Base-by-base conservation (phyloP, 768 basidiomycete species). In the Leucocoprinus birnbaumii region DNA sequence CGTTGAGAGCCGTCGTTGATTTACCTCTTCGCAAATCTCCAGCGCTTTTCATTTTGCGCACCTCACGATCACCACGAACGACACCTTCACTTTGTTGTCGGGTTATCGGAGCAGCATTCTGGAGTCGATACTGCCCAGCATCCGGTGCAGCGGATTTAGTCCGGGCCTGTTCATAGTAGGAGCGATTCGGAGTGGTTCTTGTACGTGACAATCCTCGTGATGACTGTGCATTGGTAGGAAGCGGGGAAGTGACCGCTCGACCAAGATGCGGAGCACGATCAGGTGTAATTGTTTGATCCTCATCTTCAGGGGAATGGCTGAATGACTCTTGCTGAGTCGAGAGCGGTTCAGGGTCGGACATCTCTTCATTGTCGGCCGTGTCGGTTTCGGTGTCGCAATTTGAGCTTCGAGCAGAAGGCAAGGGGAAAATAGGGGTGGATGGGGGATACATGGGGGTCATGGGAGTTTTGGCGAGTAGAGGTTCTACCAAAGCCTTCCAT, bases 401-500 rank as follows among this genome's bases (percentile, higher is more conserved):
- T 22, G 69, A 68, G 52, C 66, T 67, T 48, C 70, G 70, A 21
- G 78, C 73, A 22, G 84, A 80, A 19, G 70, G 70, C 40, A 76
- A 68, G 38, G 83, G 80, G 57, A 83, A 75, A 40, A 78, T 76
- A 25, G 86, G 86, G 2, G 84, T 85, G 18, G 84, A 85, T 13
- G 82, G 83, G 38, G 86, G 85, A 70, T 84, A 87, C 27, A 76
- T 68, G 21, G 86, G 86, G 1, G 82, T 80, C 63, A 77, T 69
- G 22, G 85, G 81, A 21, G 73, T 67, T 64, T 84, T 84, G 50
- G 85, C 78, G 8, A 94, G 75, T 46, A 98, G 75, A 0, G 94
- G 93, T 55, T 89, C 89, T 22, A 97, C 85, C 51, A 99, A 76
- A 27, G 90, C 86, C 65, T 87, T 85, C 92, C 94, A 97, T 1